Evolutionary conservation across 2,329 filamentous ascomycete species (phyloP).

Genomic region (Phialophora expanda): DNA sequence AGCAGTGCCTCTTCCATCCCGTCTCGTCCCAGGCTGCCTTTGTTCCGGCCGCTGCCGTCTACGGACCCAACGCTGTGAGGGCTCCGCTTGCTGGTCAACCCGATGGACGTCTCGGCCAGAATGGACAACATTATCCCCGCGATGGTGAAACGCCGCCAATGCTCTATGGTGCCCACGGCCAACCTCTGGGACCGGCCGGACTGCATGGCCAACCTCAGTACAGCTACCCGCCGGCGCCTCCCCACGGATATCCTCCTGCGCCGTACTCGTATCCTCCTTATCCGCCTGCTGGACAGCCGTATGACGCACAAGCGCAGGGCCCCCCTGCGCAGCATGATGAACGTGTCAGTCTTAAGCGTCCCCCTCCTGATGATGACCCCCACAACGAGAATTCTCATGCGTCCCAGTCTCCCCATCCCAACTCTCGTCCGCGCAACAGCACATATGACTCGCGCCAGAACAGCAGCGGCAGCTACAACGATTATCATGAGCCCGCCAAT

Average conservation of each 20-base stretch:
- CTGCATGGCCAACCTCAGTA: constrained; percentile 41
- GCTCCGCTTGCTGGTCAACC: constrained; percentile 36
- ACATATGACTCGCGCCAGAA: constrained; percentile 49
- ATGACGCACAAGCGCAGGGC: constrained; percentile 47
- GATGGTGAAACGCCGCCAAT: constrained; percentile 41
- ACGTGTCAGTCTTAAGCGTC: constrained; percentile 51
- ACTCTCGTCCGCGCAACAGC: constrained; percentile 46
- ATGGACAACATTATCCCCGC: constrained; percentile 41
- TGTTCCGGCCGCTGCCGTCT: constrained; percentile 73
- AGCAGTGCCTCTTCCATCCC: constrained; percentile 78
- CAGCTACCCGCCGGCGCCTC: constrained; percentile 49
- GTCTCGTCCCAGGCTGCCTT: constrained; percentile 76
- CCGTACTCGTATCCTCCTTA: constrained; percentile 37
- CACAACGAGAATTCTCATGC: constrained; percentile 42
- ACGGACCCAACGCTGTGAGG: constrained; percentile 52
- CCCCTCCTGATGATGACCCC: constrained; percentile 40
- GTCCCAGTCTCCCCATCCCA: constrained; percentile 45
- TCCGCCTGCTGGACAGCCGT: constrained; percentile 29
- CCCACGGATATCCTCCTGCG: constrained; percentile 40
- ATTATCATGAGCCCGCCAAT: constrained; percentile 52
- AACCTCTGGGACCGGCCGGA: constrained; percentile 51
- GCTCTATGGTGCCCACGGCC: constrained; percentile 58
- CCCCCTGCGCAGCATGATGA: constrained; percentile 48
- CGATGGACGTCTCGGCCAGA: constrained; percentile 43
- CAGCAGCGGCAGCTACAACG: constrained; percentile 48